Evolutionary conservation across 495 filamentous ascomycete genomes (phyloP).

Genomic region (Cercophora samala): DNA sequence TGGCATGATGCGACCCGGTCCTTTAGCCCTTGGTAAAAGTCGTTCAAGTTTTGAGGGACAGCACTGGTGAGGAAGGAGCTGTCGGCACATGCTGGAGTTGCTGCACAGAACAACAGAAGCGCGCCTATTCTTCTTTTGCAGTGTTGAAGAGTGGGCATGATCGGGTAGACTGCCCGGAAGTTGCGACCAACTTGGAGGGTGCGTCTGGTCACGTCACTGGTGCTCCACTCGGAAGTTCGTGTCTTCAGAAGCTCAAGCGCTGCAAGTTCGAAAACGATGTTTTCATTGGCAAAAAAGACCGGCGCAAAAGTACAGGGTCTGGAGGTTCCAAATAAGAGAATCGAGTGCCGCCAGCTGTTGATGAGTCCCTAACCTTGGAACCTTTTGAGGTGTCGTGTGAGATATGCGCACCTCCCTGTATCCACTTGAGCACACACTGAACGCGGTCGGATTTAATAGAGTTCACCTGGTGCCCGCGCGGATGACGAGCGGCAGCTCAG

Average conservation of each 20-base stretch:
- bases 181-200: too few relatives aligned
- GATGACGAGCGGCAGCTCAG: background rate
- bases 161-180: background rate
- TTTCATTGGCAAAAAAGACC: background rate
- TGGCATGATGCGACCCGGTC: conserved; percentile 27
- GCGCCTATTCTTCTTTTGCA: background rate
- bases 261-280: background rate
- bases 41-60: conserved; percentile 32
- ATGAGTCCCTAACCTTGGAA: too few relatives aligned
- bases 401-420: background rate
- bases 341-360: too few relatives aligned
- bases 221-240: too few relatives aligned
- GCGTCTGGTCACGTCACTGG: too few relatives aligned
- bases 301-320: too few relatives aligned
- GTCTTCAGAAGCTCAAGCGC: too few relatives aligned
- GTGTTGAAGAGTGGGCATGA: background rate
- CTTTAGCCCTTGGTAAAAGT: conserved; percentile 33
- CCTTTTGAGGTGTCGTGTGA: background rate
- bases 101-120: background rate
- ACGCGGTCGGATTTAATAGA: background rate
- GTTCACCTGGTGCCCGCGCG: background rate
- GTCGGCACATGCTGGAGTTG: background rate
- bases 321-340: too few relatives aligned
- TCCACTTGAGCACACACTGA: background rate
- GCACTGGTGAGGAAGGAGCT: background rate